Conservation (phyloP, 257 asterid species). For the Jasminum sambac region DNA sequence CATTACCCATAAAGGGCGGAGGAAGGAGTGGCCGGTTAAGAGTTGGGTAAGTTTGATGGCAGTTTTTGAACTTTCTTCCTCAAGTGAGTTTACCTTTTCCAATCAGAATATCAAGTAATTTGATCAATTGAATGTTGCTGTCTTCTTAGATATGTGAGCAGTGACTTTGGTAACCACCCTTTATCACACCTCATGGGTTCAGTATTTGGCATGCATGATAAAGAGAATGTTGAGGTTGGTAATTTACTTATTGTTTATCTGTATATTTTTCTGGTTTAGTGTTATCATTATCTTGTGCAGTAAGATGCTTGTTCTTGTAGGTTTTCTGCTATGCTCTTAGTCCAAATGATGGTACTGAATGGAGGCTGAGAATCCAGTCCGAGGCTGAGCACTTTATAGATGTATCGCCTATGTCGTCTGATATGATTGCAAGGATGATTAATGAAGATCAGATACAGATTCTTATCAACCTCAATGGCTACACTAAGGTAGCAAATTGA, state of each 20-base stretch:
- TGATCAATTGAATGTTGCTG: slow-evolving; percentile 1
- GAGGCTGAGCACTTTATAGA: slow-evolving; percentile 93
- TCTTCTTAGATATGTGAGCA: slow-evolving; percentile 84
- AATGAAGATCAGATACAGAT: slow-evolving; percentile 89
- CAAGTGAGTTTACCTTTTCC: slow-evolving; percentile 1
- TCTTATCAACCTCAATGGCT: slow-evolving; percentile 95
- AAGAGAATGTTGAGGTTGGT: slow-evolving; percentile 81
- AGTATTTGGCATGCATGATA: slow-evolving; percentile 92
- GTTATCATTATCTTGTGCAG: slow-evolving; percentile 14
- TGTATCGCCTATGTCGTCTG: slow-evolving; percentile 91
- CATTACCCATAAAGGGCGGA: slow-evolving; percentile 65
- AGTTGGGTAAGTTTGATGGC: slow-evolving; percentile 64
- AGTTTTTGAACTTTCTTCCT: neutral
- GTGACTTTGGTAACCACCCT: slow-evolving; percentile 99
- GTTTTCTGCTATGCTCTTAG: slow-evolving; percentile 96
- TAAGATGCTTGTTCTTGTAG: slow-evolving; percentile 38
- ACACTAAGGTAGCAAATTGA: slow-evolving; percentile 71
- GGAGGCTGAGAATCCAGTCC: slow-evolving; percentile 88
- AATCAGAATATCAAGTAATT: neutral
- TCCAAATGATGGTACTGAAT: slow-evolving; percentile 92
- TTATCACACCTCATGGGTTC: slow-evolving; percentile 99
- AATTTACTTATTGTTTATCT: slow-evolving; percentile 7
- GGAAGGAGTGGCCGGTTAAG: slow-evolving; percentile 69
- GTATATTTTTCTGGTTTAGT: slow-evolving; percentile 8
- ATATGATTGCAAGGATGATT: slow-evolving; percentile 87